Conservation (phyloP, 345 rosid species). For the Cochlearia excelsa region DNA sequence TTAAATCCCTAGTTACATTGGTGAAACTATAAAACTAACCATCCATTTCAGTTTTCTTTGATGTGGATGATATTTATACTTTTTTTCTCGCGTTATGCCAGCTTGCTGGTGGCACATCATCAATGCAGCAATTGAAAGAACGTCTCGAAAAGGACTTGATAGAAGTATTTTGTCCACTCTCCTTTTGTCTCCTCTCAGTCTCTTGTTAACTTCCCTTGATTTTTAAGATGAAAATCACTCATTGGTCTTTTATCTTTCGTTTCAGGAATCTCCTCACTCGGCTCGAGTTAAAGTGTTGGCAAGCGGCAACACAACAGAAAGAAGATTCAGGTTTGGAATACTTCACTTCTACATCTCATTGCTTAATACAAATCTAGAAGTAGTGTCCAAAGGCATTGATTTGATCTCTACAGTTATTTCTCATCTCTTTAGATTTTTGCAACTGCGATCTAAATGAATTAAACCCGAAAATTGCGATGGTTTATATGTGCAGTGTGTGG, state of each 20-base stretch:
- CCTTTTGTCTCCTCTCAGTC: not conserved
- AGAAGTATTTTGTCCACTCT: constrained; percentile 46
- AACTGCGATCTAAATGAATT: no score
- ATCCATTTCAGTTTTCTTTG: not conserved
- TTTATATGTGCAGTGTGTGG: constrained; percentile 65
- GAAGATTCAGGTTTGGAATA: constrained; percentile 30
- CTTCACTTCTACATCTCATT: constrained; percentile 6
- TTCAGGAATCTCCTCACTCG: constrained; percentile 92
- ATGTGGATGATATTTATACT: not conserved
- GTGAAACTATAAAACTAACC: not conserved
- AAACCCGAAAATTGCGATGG: no score
- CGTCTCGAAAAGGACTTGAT: constrained; percentile 92
- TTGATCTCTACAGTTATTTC: not conserved
- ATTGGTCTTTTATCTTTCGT: constrained; percentile 2
- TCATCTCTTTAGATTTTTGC: no score
- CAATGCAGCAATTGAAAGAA: constrained; percentile 96
- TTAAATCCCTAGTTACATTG: not conserved
- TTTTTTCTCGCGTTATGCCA: constrained; percentile 23
- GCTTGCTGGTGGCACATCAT: constrained; percentile 98
- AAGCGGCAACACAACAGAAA: constrained; percentile 58
- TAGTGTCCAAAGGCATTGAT: not conserved
- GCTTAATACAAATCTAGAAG: not conserved
- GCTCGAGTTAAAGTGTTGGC: constrained; percentile 93
- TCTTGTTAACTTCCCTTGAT: not conserved
- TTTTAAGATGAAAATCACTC: not conserved